Evolutionary conservation across 257 asterid species (phyloP).

Genomic region (Fraxinus cuspidata): DNA sequence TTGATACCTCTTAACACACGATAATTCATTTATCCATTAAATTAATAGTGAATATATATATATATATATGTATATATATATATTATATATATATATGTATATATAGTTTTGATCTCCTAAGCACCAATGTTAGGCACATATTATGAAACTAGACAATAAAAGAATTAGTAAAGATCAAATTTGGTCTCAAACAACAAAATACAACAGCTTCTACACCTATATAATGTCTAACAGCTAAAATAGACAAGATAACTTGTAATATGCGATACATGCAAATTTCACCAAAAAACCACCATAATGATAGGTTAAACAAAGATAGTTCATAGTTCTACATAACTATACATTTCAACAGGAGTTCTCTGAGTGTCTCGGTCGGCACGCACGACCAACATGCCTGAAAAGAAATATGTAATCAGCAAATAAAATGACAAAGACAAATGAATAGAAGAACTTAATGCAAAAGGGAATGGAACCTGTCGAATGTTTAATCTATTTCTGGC

Average conservation of each 20-base stretch:
- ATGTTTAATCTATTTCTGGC: conserved; percentile 50
- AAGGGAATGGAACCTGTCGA: conserved; percentile 27
- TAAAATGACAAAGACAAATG: not conserved
- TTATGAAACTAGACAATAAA: not conserved
- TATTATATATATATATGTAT: too few relatives aligned
- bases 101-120: too few relatives aligned
- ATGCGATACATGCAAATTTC: conserved; percentile 3
- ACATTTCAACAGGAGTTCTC: conserved; percentile 19
- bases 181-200: not conserved
- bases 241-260: conserved; percentile 1
- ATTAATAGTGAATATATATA: too few relatives aligned
- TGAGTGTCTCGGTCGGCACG: not conserved
- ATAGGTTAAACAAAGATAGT: conserved; percentile 16
- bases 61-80: too few relatives aligned
- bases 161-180: not conserved
- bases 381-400: conserved; percentile 14
- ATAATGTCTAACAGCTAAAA: not conserved
- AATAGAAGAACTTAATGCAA: conserved; percentile 1
- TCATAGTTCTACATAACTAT: conserved; percentile 21
- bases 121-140: too few relatives aligned
- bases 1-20: too few relatives aligned
- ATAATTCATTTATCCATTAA: too few relatives aligned
- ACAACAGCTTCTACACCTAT: conserved; percentile 22
- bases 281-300: conserved; percentile 22
- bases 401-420: conserved; percentile 19